These are phyloP conservation scores for Coemansia asiatica DNA, from an alignment of 192 early-diverging fungal genomes.

Conservation along the genomic window DNA sequence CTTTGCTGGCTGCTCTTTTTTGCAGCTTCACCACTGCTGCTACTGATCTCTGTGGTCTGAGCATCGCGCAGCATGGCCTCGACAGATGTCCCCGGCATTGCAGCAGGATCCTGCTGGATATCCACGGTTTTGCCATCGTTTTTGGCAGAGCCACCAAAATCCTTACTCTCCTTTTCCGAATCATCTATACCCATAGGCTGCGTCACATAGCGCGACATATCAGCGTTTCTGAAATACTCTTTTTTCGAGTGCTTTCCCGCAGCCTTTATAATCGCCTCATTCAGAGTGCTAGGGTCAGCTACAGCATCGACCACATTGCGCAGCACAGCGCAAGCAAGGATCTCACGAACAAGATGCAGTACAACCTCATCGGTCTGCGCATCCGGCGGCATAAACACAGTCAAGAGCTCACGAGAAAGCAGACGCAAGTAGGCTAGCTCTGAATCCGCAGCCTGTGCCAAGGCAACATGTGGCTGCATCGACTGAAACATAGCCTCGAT, in stretches of 20 bases:
- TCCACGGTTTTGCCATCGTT: no score
- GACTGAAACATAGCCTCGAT: slow-evolving; percentile 51
- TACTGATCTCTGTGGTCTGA: slow-evolving; percentile 31
- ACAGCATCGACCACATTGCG: slow-evolving; percentile 47
- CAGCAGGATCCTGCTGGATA: slow-evolving; percentile 10
- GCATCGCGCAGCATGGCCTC: slow-evolving; percentile 53
- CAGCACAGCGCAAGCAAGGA: slow-evolving; percentile 53
- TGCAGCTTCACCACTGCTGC: not conserved
- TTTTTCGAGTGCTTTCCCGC: slow-evolving; percentile 43
- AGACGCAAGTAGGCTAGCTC: slow-evolving; percentile 49
- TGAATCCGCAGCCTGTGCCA: slow-evolving; percentile 46
- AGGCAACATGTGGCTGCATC: slow-evolving; percentile 53
- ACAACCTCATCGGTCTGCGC: slow-evolving; percentile 46
- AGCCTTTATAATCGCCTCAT: slow-evolving; percentile 45
- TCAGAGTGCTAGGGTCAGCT: slow-evolving; percentile 46
- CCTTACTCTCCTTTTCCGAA: not conserved
- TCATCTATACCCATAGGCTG: slow-evolving; percentile 40
- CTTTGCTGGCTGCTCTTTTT: not conserved
- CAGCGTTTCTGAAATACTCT: slow-evolving; percentile 44
- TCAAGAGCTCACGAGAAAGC: slow-evolving; percentile 35
- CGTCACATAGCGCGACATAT: slow-evolving; percentile 48
- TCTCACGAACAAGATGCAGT: slow-evolving; percentile 46
- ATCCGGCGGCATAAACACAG: slow-evolving; percentile 47
- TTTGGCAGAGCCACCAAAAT: not conserved
- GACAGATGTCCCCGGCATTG: slow-evolving; percentile 26